Evolutionary conservation across 768 basidiomycete species (phyloP).

Genomic region (Termitomyces bulborhizus): DNA sequence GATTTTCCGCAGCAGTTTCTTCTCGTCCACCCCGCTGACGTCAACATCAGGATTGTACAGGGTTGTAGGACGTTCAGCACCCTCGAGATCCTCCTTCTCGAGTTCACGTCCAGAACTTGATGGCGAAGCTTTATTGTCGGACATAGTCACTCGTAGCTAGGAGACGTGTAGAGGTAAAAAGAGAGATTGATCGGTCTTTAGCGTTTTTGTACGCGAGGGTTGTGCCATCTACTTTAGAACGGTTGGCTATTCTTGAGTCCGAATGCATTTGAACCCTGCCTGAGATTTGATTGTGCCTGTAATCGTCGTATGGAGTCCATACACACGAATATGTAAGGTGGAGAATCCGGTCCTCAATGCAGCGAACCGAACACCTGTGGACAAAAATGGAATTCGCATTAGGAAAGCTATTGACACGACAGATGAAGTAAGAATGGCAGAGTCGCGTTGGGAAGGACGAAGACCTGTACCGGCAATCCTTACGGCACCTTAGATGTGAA

Average conservation of each 20-base stretch:
- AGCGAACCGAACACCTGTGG: not conserved
- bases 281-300: not conserved
- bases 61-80: conserved; percentile 14
- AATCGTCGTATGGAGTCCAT: not conserved
- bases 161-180: not conserved
- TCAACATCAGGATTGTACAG: conserved; percentile 49
- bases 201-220: not conserved
- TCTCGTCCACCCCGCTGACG: conserved; percentile 58
- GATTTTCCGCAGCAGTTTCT: conserved; percentile 63
- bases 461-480: no score
- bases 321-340: not conserved
- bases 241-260: not conserved
- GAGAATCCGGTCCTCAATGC: no score
- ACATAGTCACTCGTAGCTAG: conserved; percentile 6
- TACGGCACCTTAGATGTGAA: no score
- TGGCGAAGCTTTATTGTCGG: conserved; percentile 8
- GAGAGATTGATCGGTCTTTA: not conserved
- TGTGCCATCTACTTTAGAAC: not conserved
- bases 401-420: not conserved
- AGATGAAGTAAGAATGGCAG: not conserved
- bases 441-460: not conserved
- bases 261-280: not conserved
- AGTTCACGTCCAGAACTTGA: conserved; percentile 12
- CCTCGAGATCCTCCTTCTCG: conserved; percentile 25
- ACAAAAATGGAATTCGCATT: not conserved